These are phyloP conservation scores for Leptographium procerum DNA, from an alignment of 2,329 filamentous ascomycete species.

Conservation along the genomic window DNA sequence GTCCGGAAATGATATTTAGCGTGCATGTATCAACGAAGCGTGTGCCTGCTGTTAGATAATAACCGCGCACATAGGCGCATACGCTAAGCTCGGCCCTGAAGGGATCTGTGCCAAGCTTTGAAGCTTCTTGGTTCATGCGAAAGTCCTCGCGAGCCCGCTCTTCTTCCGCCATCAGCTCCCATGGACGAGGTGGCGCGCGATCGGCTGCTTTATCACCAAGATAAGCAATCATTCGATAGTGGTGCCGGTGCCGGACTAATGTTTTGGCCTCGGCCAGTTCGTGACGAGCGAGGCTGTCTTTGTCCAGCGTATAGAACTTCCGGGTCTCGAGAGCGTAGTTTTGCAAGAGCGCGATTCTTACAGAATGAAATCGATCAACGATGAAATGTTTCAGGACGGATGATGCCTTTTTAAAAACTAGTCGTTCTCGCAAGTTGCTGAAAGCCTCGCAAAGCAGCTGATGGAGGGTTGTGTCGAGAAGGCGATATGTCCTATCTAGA, in stretches of 20 bases:
- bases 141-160: constrained; percentile 32
- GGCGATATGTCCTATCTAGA: constrained; percentile 32
- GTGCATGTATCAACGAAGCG: constrained; percentile 50
- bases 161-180: constrained; percentile 36
- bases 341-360: constrained; percentile 26
- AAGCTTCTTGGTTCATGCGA: constrained; percentile 28
- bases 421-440: constrained; percentile 30
- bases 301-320: constrained; percentile 47
- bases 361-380: constrained; percentile 23
- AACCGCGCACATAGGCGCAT: constrained; percentile 52
- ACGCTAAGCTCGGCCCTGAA: constrained; percentile 51
- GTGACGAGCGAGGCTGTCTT: constrained; percentile 33
- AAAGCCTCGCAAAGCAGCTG: constrained; percentile 36
- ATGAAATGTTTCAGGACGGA: constrained; percentile 34
- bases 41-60: constrained; percentile 55
- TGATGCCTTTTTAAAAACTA: constrained; percentile 37
- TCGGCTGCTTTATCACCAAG: constrained; percentile 17
- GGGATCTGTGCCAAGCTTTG: constrained; percentile 43
- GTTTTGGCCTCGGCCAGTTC: constrained; percentile 30
- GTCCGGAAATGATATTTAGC: constrained; percentile 35
- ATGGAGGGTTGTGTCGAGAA: constrained; percentile 35
- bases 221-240: constrained; percentile 34
- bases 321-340: constrained; percentile 42
- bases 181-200: constrained; percentile 22
- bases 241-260: constrained; percentile 36